Conservation (phyloP, 805 yeast species). For the Blastobotrys attinorum region DNA sequence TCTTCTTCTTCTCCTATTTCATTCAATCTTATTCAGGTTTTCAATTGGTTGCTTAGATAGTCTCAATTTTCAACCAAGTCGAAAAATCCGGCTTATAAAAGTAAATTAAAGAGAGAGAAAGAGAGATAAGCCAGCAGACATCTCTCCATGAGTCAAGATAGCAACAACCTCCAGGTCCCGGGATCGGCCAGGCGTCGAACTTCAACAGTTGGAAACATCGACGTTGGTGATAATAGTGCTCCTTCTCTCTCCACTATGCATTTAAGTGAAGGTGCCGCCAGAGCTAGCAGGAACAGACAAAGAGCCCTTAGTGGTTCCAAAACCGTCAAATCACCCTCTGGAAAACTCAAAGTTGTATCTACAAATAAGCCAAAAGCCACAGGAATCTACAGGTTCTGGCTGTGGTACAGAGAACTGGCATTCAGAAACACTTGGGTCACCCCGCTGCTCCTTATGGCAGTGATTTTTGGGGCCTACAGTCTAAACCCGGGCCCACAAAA, state of each 20-base stretch:
- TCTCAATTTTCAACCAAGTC: too few species aligned
- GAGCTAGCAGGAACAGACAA: conserved; percentile 32
- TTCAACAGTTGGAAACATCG: conserved; percentile 68
- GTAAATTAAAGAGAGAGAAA: too few species aligned
- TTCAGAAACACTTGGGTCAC: conserved; percentile 61
- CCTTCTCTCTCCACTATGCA: conserved; percentile 63
- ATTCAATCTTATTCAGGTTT: too few species aligned
- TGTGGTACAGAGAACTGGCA: conserved; percentile 51
- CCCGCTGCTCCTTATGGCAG: conserved; percentile 45
- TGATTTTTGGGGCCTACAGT: conserved; percentile 29
- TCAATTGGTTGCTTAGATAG: too few species aligned
- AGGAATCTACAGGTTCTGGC: conserved; percentile 36
- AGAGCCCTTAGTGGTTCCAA: conserved; percentile 23
- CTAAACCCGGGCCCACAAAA: conserved; percentile 53
- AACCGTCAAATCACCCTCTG: conserved; percentile 2
- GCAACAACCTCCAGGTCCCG: too few species aligned
- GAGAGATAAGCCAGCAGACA: too few species aligned
- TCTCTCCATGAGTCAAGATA: too few species aligned
- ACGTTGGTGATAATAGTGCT: conserved; percentile 64
- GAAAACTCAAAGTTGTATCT: conserved; percentile 4
- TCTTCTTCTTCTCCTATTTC: too few species aligned
- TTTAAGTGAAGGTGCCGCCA: conserved; percentile 37
- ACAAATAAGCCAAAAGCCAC: conserved; percentile 4
- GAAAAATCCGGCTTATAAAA: too few species aligned
- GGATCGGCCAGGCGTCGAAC: conserved; percentile 44